These are phyloP conservation scores for Penicillium griseofulvum DNA, from an alignment of 2,329 filamentous ascomycete genomes.

Conservation along the genomic window DNA sequence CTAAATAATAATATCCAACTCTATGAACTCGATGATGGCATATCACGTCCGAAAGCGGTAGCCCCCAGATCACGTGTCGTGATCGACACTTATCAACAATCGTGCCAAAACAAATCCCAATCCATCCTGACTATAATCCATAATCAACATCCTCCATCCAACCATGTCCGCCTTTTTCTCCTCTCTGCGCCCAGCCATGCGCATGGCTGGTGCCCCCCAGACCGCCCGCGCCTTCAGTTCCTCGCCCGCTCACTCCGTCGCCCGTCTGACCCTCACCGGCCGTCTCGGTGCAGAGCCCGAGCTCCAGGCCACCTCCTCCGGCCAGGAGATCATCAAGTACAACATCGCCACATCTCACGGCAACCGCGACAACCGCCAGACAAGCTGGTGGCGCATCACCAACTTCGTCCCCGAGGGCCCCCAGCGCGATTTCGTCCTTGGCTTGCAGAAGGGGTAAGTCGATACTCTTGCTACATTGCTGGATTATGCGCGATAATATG, in stretches of 20 bases:
- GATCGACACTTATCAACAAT: neutral
- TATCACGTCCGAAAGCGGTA: constrained; percentile 5
- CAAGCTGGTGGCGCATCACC: constrained; percentile 81
- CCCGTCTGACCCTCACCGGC: constrained; percentile 83
- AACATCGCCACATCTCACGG: constrained; percentile 69
- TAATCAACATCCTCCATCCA: neutral
- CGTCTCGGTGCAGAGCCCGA: constrained; percentile 80
- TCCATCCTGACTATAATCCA: neutral
- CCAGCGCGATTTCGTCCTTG: constrained; percentile 68
- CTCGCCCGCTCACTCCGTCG: constrained; percentile 59
- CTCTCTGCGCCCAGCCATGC: constrained; percentile 51
- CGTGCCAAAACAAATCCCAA: neutral
- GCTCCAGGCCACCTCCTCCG: constrained; percentile 65
- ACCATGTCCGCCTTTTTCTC: constrained; percentile 50
- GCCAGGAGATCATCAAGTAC: constrained; percentile 74
- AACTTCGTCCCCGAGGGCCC: constrained; percentile 68
- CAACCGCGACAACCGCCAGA: constrained; percentile 65
- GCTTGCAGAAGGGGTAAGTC: constrained; percentile 80
- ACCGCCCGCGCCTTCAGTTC: constrained; percentile 72
- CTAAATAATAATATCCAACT: neutral
- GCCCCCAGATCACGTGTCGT: neutral
- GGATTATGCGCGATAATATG: neutral
- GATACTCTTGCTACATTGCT: neutral
- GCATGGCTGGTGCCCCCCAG: constrained; percentile 43
- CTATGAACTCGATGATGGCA: no score